A percentile compares a stretch with the other conserved stretches of the same genome.
These are phyloP conservation scores for Udeniomyces megalosporus DNA, from an alignment of 768 basidiomycete species.

Conservation along the genomic window DNA sequence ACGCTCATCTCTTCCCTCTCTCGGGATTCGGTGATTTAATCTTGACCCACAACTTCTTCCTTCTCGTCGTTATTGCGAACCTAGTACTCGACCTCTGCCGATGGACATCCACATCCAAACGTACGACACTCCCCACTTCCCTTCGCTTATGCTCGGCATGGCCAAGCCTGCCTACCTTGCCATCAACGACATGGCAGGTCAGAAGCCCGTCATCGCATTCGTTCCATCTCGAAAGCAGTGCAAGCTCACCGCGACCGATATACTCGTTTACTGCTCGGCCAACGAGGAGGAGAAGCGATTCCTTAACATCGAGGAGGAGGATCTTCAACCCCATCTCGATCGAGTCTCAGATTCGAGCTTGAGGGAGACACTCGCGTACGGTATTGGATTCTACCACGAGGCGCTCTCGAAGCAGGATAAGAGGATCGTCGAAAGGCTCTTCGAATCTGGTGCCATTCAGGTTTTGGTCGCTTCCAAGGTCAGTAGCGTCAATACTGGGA, in stretches of 20 bases:
- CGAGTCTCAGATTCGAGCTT: constrained; percentile 61
- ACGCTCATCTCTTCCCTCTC: constrained; percentile 15
- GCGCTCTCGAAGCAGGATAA: constrained; percentile 83
- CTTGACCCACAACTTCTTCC: not conserved
- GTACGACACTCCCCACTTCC: constrained; percentile 93
- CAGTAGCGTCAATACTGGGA: constrained; percentile 20
- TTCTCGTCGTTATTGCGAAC: constrained; percentile 10
- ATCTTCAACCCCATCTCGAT: constrained; percentile 75
- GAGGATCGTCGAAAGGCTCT: constrained; percentile 77
- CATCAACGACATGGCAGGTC: constrained; percentile 67
- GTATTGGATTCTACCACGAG: constrained; percentile 91
- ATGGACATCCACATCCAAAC: constrained; percentile 96
- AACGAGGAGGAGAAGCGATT: constrained; percentile 73
- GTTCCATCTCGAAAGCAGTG: constrained; percentile 89
- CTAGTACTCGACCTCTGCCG: constrained; percentile 85
- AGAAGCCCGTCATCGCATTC: constrained; percentile 78
- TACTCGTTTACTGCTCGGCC: constrained; percentile 71
- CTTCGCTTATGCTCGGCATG: constrained; percentile 97
- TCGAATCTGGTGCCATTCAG: constrained; percentile 87
- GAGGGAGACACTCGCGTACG: constrained; percentile 66
- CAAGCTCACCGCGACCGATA: constrained; percentile 79
- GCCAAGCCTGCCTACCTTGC: constrained; percentile 94
- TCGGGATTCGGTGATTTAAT: not conserved
- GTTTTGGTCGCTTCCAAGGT: constrained; percentile 88
- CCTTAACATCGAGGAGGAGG: constrained; percentile 68